phyloP scores from a whole-genome alignment of 2,329 filamentous ascomycete species.

The Beauveria pseudobassiana region DNA sequence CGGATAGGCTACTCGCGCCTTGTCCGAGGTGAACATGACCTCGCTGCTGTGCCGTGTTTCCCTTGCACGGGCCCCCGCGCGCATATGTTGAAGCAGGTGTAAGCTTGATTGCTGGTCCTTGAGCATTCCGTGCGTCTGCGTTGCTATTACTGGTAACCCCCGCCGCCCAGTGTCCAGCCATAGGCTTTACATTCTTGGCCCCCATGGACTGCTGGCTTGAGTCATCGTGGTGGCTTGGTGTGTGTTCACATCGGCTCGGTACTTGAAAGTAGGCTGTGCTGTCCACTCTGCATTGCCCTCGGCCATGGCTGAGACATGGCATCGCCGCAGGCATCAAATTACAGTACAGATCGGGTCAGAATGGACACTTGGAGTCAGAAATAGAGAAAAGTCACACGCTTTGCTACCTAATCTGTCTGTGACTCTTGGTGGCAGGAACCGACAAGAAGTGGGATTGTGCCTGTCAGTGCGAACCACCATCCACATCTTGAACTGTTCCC shows the following conservation, averaged over 20 bases:
- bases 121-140: too few relatives aligned
- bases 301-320: background rate
- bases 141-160: too few relatives aligned
- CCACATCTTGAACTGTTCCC: background rate
- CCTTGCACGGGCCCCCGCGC: too few relatives aligned
- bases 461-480: background rate
- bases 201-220: background rate
- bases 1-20: background rate
- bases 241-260: background rate
- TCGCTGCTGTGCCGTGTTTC: too few relatives aligned
- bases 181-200: background rate
- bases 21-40: too few relatives aligned
- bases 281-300: background rate
- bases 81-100: too few relatives aligned
- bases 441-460: background rate
- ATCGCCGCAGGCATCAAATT: background rate
- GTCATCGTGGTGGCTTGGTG: background rate
- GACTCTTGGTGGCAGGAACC: background rate
- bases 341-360: background rate
- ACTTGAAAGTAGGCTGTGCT: background rate
- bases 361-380: background rate
- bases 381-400: background rate
- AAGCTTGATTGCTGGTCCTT: too few relatives aligned
- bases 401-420: conserved; percentile 1
- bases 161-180: too few relatives aligned